A percentile compares a stretch with the other conserved stretches of the same genome.
Conservation (phyloP, 306 rosid species). For the Hippophae tibetana region DNA sequence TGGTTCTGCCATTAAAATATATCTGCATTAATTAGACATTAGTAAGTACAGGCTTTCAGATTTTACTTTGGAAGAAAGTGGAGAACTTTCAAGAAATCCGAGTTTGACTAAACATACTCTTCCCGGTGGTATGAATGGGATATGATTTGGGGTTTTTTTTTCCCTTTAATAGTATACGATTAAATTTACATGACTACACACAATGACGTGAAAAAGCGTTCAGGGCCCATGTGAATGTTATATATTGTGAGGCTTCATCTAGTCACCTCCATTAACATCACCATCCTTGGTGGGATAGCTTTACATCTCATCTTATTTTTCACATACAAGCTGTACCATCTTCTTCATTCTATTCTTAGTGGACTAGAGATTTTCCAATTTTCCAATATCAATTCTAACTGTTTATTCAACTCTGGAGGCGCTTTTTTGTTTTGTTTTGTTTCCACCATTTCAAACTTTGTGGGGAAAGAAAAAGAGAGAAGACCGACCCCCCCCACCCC, state of each 20-base stretch:
- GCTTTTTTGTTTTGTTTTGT: too few relatives aligned
- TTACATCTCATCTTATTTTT: slow-evolving; percentile 13
- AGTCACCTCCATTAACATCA: slow-evolving; percentile 27
- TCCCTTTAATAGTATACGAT: background rate
- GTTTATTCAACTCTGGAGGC: background rate
- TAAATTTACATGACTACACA: slow-evolving; percentile 20
- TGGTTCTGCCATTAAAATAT: slow-evolving; percentile 94
- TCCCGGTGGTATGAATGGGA: slow-evolving; percentile 16
- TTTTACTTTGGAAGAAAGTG: slow-evolving; percentile 16
- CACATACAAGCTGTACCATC: slow-evolving; percentile 8
- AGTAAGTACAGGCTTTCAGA: slow-evolving; percentile 20
- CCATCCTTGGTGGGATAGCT: slow-evolving; percentile 27
- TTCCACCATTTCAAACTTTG: too few relatives aligned
- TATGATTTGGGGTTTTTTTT: background rate
- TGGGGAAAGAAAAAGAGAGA: too few relatives aligned
- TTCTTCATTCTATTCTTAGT: background rate
- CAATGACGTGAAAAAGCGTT: slow-evolving; percentile 32
- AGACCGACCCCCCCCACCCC: too few relatives aligned
- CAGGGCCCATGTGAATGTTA: slow-evolving; percentile 48
- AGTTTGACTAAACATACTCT: slow-evolving; percentile 40
- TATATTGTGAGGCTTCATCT: slow-evolving; percentile 26
- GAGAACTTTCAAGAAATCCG: slow-evolving; percentile 4
- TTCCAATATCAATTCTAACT: slow-evolving; percentile 4
- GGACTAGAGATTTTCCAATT: slow-evolving; percentile 17
- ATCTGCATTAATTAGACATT: slow-evolving; percentile 58